Percentiles rank a stretch among this genome's conserved stretches.
Evolutionary conservation across 768 basidiomycete species (phyloP).

Genomic region (Suillus variegatus): DNA sequence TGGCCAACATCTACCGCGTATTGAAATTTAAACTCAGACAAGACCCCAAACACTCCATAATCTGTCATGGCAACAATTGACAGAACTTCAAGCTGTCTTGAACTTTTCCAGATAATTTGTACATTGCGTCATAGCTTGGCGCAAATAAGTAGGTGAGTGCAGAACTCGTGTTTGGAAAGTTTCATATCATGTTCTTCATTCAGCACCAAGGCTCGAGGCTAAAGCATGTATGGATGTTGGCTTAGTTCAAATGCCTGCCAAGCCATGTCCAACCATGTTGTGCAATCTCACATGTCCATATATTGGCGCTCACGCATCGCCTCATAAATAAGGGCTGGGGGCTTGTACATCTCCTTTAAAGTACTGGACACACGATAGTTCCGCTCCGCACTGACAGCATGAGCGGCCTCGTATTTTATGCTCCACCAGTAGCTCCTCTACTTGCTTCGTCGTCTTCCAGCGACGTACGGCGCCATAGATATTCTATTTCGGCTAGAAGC

Average conservation of each 20-base stretch:
- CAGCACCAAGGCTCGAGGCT: not conserved
- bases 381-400: not conserved
- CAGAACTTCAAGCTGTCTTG: not conserved
- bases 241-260: not conserved
- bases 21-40: conserved; percentile 11
- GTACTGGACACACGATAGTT: not conserved
- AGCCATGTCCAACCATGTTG: not conserved
- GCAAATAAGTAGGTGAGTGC: not conserved
- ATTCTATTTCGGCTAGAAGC: not conserved
- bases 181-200: not conserved
- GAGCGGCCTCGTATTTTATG: conserved; percentile 4
- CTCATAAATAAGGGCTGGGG: not conserved
- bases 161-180: not conserved
- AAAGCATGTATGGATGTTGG: not conserved
- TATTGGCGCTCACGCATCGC: not conserved
- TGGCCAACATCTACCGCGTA: conserved; percentile 4
- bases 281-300: not conserved
- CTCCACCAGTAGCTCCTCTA: conserved; percentile 5
- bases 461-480: not conserved
- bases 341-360: not conserved
- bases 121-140: not conserved
- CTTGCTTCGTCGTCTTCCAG: not conserved
- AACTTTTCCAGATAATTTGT: too few relatives aligned
- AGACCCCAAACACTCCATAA: conserved; percentile 1
- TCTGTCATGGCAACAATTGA: not conserved